These are phyloP conservation scores for Crataegus laevigata DNA, from an alignment of 306 rosid species.

Conservation along the genomic window DNA sequence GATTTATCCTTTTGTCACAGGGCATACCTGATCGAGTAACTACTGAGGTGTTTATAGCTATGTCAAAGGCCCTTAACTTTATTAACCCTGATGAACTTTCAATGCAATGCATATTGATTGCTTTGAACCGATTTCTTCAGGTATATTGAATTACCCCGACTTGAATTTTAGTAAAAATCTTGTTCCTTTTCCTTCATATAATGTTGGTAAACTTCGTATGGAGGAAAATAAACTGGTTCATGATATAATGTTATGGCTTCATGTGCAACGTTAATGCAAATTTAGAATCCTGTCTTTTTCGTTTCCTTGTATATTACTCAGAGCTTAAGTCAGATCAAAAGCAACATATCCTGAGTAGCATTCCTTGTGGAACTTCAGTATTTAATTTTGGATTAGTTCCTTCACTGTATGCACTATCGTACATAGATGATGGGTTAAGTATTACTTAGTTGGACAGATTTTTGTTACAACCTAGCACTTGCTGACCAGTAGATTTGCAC, in stretches of 20 bases:
- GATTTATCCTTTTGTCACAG: constrained; percentile 33
- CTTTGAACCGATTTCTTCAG: constrained; percentile 96
- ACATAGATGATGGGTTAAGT: not conserved
- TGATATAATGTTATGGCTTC: not conserved
- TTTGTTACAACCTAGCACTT: not conserved
- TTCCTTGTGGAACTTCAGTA: not conserved
- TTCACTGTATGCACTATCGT: not conserved
- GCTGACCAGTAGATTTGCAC: constrained; percentile 9
- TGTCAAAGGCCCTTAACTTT: constrained; percentile 98
- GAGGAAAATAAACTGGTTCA: not conserved
- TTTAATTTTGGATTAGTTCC: not conserved
- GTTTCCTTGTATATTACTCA: not conserved
- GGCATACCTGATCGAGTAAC: constrained; percentile 92
- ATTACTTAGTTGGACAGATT: not conserved
- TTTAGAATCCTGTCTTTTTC: not conserved
- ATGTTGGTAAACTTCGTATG: not conserved
- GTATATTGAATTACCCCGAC: constrained; percentile 32
- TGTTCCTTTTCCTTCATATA: not conserved
- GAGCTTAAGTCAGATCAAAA: not conserved
- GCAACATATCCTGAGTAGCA: not conserved
- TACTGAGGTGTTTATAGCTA: constrained; percentile 96
- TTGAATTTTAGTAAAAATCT: not conserved
- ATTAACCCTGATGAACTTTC: constrained; percentile 98
- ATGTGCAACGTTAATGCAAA: constrained; percentile 1
- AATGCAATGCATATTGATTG: constrained; percentile 97